Base-by-base conservation (phyloP, 805 yeast genomes). In the Wickerhamiella brachini region DNA sequence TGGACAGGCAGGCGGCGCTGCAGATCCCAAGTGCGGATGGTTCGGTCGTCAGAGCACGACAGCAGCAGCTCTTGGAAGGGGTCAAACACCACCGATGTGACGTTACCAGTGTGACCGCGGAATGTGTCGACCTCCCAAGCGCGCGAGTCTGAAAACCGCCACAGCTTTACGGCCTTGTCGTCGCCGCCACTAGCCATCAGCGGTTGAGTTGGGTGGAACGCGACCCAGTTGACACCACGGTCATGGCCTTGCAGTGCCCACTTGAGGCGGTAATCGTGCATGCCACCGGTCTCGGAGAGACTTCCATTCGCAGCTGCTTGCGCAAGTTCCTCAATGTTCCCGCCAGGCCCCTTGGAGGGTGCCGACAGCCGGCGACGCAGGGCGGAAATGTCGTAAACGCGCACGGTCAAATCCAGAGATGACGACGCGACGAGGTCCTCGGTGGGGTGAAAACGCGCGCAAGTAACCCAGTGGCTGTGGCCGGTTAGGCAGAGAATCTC, bases 101-200 rank as follows among this genome's bases (percentile, higher is more conserved):
- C 95, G 65, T 85, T 88, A 63, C 89, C 89, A 26, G 95, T 85
- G 68, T 93, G 99, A 51, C 98, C 98, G 64, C 98, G 80, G 68
- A 97, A 90, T 24, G 97, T 85, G 66, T 93, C 99, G 53, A 94
- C 95, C 68, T 94, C 98, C 97, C 97, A 93, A 22, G 98, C 98
- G 69, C 89, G 87, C 38, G 95, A 81, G 58, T 93, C 96, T 62
- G 88, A 81, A 96, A 88, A 87, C 70, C 97, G 79, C 98, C 98
- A 93, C 57, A 94, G 73, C 68, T 90, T 90, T 52, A 93, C 86
- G 57, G 90, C 81, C 58, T 97, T 79, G 65, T 93, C 99, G 66
- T 93, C 99, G 67, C 94, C 94, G 61, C 90, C 95, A 17, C 96
- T 86, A 18, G 89, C 95, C 64, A 93, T 88, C 59, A 93, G 75